These are phyloP conservation scores for Ceratobasidium sp. DNA, from an alignment of 1,284 basidiomycete species.

Conservation along the genomic window DNA sequence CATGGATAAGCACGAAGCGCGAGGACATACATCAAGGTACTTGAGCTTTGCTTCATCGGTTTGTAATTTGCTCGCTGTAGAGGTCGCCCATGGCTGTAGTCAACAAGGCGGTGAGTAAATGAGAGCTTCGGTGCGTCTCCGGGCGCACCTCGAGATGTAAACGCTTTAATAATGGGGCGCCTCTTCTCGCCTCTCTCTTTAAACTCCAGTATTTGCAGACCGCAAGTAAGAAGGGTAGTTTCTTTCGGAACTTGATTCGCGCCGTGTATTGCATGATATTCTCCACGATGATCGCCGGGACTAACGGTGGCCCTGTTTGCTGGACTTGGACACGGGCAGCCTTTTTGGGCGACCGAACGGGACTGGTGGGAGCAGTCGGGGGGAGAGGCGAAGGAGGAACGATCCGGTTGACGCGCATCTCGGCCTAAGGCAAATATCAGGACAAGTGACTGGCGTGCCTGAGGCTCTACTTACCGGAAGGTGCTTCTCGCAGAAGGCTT, in stretches of 20 bases:
- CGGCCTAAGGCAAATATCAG: slow-evolving; percentile 57
- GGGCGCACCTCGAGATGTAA: slow-evolving; percentile 83
- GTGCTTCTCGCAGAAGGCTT: slow-evolving; percentile 89
- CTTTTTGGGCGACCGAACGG: slow-evolving; percentile 66
- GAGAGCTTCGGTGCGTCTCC: not conserved
- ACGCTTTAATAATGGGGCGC: slow-evolving; percentile 93
- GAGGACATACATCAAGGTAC: slow-evolving; percentile 78
- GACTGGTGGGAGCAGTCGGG: slow-evolving; percentile 27
- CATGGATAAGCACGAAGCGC: not conserved
- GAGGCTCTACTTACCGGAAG: slow-evolving; percentile 74
- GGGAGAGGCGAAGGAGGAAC: slow-evolving; percentile 19
- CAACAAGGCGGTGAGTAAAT: not conserved
- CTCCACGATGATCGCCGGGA: slow-evolving; percentile 78
- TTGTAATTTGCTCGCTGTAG: slow-evolving; percentile 71
- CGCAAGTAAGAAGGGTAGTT: slow-evolving; percentile 79
- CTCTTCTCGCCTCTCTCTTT: slow-evolving; percentile 92
- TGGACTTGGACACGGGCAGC: slow-evolving; percentile 83
- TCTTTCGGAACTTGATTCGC: slow-evolving; percentile 81
- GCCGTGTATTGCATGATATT: slow-evolving; percentile 83
- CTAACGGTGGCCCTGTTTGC: slow-evolving; percentile 80
- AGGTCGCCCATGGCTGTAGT: slow-evolving; percentile 88
- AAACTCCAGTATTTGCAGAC: slow-evolving; percentile 97
- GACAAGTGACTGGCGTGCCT: slow-evolving; percentile 9
- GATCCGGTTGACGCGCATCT: slow-evolving; percentile 67
- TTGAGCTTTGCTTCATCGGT: slow-evolving; percentile 86